A percentile compares a stretch with the other conserved stretches of the same genome.
Evolutionary conservation across 306 rosid species (phyloP).

Genomic region (Acacia crassicarpa): DNA sequence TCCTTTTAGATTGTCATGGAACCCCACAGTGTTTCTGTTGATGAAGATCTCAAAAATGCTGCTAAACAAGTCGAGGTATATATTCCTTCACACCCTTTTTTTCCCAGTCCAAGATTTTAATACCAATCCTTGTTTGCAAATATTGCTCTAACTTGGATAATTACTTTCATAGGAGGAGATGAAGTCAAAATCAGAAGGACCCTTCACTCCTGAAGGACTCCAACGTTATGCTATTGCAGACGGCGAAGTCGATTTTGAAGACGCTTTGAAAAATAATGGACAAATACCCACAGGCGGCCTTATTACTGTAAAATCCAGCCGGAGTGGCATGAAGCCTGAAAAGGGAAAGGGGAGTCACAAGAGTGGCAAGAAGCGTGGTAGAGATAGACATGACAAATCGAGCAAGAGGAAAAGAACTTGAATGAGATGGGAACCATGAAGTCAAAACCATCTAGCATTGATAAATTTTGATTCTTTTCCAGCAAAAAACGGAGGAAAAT

Average conservation of each 20-base stretch:
- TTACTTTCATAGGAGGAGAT: constrained; percentile 39
- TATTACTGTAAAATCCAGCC: constrained; percentile 47
- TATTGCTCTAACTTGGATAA: constrained; percentile 11
- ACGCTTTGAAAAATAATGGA: constrained; percentile 42
- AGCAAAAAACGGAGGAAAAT: background rate
- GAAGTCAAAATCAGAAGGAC: constrained; percentile 41
- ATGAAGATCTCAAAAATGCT: constrained; percentile 76
- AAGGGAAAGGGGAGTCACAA: constrained; percentile 34
- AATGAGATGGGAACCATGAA: background rate
- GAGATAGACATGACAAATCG: constrained; percentile 37
- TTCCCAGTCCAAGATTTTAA: background rate
- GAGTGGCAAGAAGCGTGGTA: constrained; percentile 42
- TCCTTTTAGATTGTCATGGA: constrained; percentile 61
- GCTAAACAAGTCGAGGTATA: constrained; percentile 82
- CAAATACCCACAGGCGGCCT: constrained; percentile 47
- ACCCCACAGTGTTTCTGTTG: constrained; percentile 77
- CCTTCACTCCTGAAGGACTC: constrained; percentile 42
- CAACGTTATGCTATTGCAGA: constrained; percentile 52
- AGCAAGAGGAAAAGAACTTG: constrained; percentile 46
- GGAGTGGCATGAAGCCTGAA: constrained; percentile 35
- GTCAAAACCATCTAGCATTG: background rate
- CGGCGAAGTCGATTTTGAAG: constrained; percentile 42
- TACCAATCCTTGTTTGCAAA: background rate
- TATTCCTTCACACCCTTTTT: background rate
- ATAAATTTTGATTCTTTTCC: background rate